These are phyloP conservation scores for Aegilops longissima DNA, from an alignment of 176 grass and related monocot species.

Conservation along the genomic window DNA sequence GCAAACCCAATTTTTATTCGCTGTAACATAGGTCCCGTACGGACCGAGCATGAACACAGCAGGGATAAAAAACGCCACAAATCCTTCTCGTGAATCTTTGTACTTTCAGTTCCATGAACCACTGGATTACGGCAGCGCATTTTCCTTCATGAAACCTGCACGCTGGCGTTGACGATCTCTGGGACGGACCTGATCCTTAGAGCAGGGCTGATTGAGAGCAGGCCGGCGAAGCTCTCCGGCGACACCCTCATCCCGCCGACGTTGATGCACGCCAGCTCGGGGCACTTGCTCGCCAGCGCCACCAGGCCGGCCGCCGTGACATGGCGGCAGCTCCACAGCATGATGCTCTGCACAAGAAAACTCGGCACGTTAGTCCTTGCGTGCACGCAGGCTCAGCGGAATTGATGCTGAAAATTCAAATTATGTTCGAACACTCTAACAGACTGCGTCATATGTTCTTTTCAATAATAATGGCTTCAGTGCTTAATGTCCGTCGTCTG, in stretches of 20 bases:
- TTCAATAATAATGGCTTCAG: no score
- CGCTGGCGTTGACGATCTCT: conserved; percentile 50
- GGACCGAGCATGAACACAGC: neutral
- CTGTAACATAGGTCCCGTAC: neutral
- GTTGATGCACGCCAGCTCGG: conserved; percentile 78
- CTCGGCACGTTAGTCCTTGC: neutral
- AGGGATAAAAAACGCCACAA: neutral
- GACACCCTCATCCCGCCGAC: conserved; percentile 86
- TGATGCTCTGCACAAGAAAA: conserved; percentile 58
- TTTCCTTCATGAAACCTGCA: conserved; percentile 36
- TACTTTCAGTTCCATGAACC: neutral
- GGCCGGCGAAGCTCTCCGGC: conserved; percentile 62
- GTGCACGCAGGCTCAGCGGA: neutral
- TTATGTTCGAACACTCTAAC: no score
- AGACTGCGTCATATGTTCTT: no score
- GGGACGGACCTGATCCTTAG: conserved; percentile 70
- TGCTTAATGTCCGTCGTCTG: no score
- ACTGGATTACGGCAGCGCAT: neutral
- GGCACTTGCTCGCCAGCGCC: conserved; percentile 74
- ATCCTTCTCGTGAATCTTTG: neutral
- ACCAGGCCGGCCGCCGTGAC: conserved; percentile 79
- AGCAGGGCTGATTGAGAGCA: conserved; percentile 71
- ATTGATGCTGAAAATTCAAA: neutral
- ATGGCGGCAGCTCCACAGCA: conserved; percentile 94
- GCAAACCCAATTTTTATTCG: neutral